These are phyloP conservation scores for Termitomyces sp. DNA, from an alignment of 768 basidiomycete species.

Conservation along the genomic window DNA sequence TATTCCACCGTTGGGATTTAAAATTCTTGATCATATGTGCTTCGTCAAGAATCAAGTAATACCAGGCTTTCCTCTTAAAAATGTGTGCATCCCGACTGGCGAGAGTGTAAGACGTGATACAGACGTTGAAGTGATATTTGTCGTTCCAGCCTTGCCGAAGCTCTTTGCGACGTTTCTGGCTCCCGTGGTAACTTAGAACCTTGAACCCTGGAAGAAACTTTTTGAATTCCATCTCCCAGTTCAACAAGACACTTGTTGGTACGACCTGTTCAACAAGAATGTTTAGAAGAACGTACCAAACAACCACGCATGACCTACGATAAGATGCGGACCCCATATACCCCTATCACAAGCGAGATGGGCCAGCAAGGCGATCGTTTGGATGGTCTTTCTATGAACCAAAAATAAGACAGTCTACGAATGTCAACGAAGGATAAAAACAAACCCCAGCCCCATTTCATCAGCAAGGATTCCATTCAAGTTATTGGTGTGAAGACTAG, in stretches of 20 bases:
- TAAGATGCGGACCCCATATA: slow-evolving; percentile 91
- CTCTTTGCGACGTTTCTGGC: slow-evolving; percentile 84
- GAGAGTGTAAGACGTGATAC: slow-evolving; percentile 91
- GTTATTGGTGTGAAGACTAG: slow-evolving; percentile 77
- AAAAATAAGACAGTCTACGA: neutral
- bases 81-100: slow-evolving; percentile 90
- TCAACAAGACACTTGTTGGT: slow-evolving; percentile 90
- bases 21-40: slow-evolving; percentile 99
- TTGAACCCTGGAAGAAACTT: slow-evolving; percentile 91
- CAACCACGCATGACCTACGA: slow-evolving; percentile 40
- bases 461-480: slow-evolving; percentile 86
- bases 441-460: slow-evolving; percentile 93
- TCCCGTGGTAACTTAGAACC: slow-evolving; percentile 87
- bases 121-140: slow-evolving; percentile 87
- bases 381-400: slow-evolving; percentile 80
- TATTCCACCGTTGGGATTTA: slow-evolving; percentile 91
- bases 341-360: slow-evolving; percentile 89
- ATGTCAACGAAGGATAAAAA: slow-evolving; percentile 6
- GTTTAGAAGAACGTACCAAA: slow-evolving; percentile 14
- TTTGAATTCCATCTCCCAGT: slow-evolving; percentile 98
- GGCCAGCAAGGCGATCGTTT: slow-evolving; percentile 91
- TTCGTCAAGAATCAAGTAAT: slow-evolving; percentile 95
- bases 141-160: slow-evolving; percentile 89
- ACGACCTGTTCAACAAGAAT: slow-evolving; percentile 49
- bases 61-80: slow-evolving; percentile 91